Conservation (phyloP, 2,329 filamentous ascomycete genomes). For the Talaromyces sp. region DNA sequence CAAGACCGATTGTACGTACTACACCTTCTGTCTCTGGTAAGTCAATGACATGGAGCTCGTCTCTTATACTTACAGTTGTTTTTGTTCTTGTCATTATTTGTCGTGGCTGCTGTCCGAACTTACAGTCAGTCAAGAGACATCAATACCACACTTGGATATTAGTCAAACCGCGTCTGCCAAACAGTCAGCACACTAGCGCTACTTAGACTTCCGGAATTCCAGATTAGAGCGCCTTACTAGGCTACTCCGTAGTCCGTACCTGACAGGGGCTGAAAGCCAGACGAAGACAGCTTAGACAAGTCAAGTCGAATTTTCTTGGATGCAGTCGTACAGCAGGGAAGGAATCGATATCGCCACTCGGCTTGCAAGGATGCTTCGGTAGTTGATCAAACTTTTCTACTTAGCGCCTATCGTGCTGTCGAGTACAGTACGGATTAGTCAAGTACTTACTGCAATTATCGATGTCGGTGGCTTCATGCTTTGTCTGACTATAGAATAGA, state of each 20-base stretch:
- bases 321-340: background rate
- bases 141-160: background rate
- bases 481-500: background rate
- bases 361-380: constrained; percentile 4
- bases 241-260: background rate
- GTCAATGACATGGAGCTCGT: background rate
- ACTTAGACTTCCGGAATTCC: background rate
- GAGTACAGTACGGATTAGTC: background rate
- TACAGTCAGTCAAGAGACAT: background rate
- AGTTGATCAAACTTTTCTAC: background rate
- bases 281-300: background rate
- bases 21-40: background rate
- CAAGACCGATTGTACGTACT: background rate
- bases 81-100: background rate
- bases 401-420: background rate
- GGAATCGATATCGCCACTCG: background rate
- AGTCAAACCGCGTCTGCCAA: background rate
- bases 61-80: background rate
- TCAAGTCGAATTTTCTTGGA: background rate
- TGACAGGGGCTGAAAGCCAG: background rate
- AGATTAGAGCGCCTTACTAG: background rate
- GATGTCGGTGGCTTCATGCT: background rate
- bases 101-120: too few species aligned
- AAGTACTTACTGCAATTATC: background rate
- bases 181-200: background rate